phyloP scores from a whole-genome alignment of 2,329 filamentous ascomycete genomes.

The Botrytis elliptica region DNA sequence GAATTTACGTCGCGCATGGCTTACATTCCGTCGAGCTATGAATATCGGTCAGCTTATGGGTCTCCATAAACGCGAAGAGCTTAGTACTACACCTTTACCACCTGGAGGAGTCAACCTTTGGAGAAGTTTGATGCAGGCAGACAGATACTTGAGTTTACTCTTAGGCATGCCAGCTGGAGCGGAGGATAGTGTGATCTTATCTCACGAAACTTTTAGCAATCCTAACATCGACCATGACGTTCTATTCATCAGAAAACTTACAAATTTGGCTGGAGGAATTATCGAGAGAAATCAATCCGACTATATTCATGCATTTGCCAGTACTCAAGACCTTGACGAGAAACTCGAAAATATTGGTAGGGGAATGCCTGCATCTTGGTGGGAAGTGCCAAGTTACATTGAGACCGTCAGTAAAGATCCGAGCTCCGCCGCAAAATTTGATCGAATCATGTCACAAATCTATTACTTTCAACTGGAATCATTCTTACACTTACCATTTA shows the following conservation, averaged over 20 bases:
- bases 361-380: slow-evolving; percentile 35
- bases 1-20: slow-evolving; percentile 50
- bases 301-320: slow-evolving; percentile 32
- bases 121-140: slow-evolving; percentile 47
- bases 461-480: slow-evolving; percentile 37
- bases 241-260: slow-evolving; percentile 32
- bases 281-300: slow-evolving; percentile 36
- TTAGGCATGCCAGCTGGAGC: slow-evolving; percentile 34
- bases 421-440: slow-evolving; percentile 23
- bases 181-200: slow-evolving; percentile 24
- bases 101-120: slow-evolving; percentile 42
- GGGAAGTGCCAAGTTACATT: slow-evolving; percentile 31
- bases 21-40: slow-evolving; percentile 48
- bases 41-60: slow-evolving; percentile 44
- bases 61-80: slow-evolving; percentile 29
- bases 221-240: slow-evolving; percentile 28
- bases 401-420: slow-evolving; percentile 20
- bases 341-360: slow-evolving; percentile 32
- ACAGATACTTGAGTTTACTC: slow-evolving; percentile 46
- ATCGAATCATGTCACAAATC: slow-evolving; percentile 35
- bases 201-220: slow-evolving; percentile 35
- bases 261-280: slow-evolving; percentile 30
- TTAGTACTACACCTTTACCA: slow-evolving; percentile 3
- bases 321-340: slow-evolving; percentile 39
- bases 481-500: slow-evolving; percentile 37